Evolutionary conservation across 2,329 filamentous ascomycete genomes (phyloP).

Genomic region (Davidsoniella australis): DNA sequence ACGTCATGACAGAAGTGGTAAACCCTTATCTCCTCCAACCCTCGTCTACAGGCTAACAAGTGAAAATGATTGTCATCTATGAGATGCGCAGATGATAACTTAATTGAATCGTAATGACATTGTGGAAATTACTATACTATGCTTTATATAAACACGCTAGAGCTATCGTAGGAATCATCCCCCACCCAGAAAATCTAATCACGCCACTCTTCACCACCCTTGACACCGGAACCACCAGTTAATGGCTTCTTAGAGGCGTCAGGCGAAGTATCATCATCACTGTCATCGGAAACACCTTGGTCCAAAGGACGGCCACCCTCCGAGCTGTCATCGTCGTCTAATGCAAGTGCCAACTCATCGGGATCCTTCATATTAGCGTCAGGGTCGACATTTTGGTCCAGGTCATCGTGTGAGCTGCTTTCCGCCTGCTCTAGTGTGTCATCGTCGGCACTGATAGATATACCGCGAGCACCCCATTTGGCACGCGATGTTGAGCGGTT

Average conservation of each 20-base stretch:
- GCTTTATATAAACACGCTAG: no score
- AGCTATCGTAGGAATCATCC: no score
- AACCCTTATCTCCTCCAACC: not conserved
- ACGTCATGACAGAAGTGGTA: not conserved
- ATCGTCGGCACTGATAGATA: conserved; percentile 50
- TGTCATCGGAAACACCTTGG: conserved; percentile 7
- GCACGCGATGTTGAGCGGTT: conserved; percentile 19
- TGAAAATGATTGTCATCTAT: no score
- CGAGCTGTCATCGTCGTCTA: conserved; percentile 39
- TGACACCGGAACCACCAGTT: conserved; percentile 22
- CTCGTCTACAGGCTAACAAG: no score
- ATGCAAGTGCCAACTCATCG: conserved; percentile 42
- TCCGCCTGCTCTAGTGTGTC: conserved; percentile 33
- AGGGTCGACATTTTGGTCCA: conserved; percentile 33
- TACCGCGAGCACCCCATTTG: conserved; percentile 47
- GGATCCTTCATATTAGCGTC: conserved; percentile 51
- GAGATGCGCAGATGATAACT: no score
- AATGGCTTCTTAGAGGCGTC: conserved; percentile 4
- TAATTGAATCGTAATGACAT: no score
- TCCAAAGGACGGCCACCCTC: not conserved
- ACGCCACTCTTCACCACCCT: conserved; percentile 31
- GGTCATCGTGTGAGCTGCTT: conserved; percentile 26
- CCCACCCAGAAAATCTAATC: conserved; percentile 16
- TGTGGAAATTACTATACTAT: no score
- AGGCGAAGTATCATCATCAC: conserved; percentile 10